Conservation (phyloP, 2,329 filamentous ascomycete species). For the Metarhizium album region DNA sequence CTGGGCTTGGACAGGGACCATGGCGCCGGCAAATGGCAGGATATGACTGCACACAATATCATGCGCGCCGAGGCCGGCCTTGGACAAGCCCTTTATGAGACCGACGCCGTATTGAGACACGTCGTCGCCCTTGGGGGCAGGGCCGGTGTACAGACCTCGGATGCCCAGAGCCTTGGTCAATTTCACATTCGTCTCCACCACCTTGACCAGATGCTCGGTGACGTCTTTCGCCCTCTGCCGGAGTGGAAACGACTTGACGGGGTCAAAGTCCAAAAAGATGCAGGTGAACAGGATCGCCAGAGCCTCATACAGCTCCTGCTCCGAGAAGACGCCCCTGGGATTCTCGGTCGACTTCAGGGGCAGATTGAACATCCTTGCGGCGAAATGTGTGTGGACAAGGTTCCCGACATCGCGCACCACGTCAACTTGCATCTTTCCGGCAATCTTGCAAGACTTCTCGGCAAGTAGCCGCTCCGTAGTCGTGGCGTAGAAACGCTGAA, state of each 20-base stretch:
- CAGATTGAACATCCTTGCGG: constrained; percentile 50
- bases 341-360: constrained; percentile 54
- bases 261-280: constrained; percentile 57
- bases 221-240: constrained; percentile 47
- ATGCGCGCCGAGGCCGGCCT: constrained; percentile 48
- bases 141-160: constrained; percentile 39
- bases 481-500: constrained; percentile 57
- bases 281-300: constrained; percentile 55
- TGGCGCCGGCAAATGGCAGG: constrained; percentile 53
- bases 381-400: constrained; percentile 53
- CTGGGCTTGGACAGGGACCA: constrained; percentile 61
- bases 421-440: constrained; percentile 50
- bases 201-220: constrained; percentile 45
- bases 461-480: constrained; percentile 51
- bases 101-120: constrained; percentile 54
- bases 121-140: constrained; percentile 36
- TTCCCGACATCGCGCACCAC: constrained; percentile 62
- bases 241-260: constrained; percentile 54
- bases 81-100: constrained; percentile 54
- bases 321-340: constrained; percentile 45
- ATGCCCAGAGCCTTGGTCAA: constrained; percentile 30
- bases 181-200: constrained; percentile 57
- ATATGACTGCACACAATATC: constrained; percentile 65
- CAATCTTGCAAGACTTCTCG: constrained; percentile 54
- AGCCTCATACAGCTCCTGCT: constrained; percentile 48